Base-by-base conservation (phyloP, 306 rosid genomes). In the Coriaria nepalensis region DNA sequence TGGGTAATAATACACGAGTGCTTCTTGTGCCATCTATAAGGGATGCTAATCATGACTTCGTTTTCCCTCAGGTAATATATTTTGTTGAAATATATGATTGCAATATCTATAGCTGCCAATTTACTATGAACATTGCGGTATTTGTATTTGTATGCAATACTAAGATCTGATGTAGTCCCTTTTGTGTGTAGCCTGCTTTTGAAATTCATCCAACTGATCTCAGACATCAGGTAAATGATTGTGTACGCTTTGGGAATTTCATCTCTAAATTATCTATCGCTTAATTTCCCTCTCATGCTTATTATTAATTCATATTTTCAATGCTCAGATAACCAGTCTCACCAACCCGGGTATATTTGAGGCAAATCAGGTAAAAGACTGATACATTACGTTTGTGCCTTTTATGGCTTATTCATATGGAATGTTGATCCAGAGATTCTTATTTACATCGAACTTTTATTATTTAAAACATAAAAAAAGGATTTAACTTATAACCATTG, bases 21-120 rank as follows among this genome's bases (percentile, higher is more conserved):
- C 71, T 90, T 60, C 78, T 90, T 58, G 75, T 90, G 55, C 98
- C 94, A 37, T 90, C 97, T 14, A 65, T 69, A 57, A 63, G 97
- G 50, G 97, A 90, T 71, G 94, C 85, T 36, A 66, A 81, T 66
- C 97, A 90, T 43, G 95, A 81, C 60, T 71, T 70, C 64, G 87
- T 84, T 73, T 84, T 81, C 67, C 95, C 97, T 54, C 97, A 90
- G 95, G 93, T 84, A 70, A 62, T 63, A 43, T 53, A 45, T 46
- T 43, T n/a, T n/a, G 50, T 43, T 63, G 43, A 44, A 43, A 15
- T 34, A 57, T 64, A 39, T 41, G n/a, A n/a, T n/a, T n/a, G n/a
- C n/a, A n/a, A n/a, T n/a, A n/a, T n/a, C n/a, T n/a, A n/a, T n/a
- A n/a, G n/a, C n/a, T n/a, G n/a, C n/a, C n/a, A n/a, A n/a, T n/a